Evolutionary conservation across 1,284 basidiomycete genomes (phyloP), one percentile per base, ranked within the genome.

Genomic region (Pseudozyma tsukubaensis): DNA sequence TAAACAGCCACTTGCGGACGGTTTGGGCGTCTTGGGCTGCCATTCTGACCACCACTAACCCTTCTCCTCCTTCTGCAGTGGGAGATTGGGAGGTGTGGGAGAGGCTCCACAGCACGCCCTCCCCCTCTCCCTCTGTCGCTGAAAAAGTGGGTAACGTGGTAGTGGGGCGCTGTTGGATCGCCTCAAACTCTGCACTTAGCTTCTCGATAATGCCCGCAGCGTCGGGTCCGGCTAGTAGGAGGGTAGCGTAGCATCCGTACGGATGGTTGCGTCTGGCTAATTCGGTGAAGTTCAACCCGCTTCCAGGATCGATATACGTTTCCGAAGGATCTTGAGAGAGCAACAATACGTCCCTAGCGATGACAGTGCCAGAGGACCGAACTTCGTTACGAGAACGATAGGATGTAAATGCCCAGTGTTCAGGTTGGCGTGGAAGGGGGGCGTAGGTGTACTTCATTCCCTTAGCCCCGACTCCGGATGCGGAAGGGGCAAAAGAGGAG

Each of bases 371-470:
- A 3, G 88, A 89, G 2, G 92, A 80, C 76, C 90, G 89, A 19
- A 98, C 86, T 84, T 97, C 94, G 85, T 97, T 97, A 45, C 89
- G 86, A 76, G 92, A 94, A 79, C 90, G 89, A 83, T 97, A 98
- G 61, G 88, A 87, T 43, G 90, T 89, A 84, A 98, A 97, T 1
- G 86, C 89, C 96, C 96, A 99, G 52, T 92, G 89, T 83, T 99
- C 96, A 21, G 91, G 91, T 2, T 42, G 11, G 5, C 71, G 44
- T 0, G 16, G 2, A 0, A 37, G 19, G 12, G n/a, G 21, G 5
- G 34, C 19, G 42, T 59, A 65, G n/a, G n/a, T n/a, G 44, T 51
- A 39, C 35, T 60, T 56, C 51, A 53, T 53, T 32, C 29, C 40
- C 13, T 18, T 24, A 13, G 19, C 14, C n/a, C 4, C 4, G 13